Base-by-base conservation (phyloP, 768 basidiomycete species). In the Kondoa subrosea region DNA sequence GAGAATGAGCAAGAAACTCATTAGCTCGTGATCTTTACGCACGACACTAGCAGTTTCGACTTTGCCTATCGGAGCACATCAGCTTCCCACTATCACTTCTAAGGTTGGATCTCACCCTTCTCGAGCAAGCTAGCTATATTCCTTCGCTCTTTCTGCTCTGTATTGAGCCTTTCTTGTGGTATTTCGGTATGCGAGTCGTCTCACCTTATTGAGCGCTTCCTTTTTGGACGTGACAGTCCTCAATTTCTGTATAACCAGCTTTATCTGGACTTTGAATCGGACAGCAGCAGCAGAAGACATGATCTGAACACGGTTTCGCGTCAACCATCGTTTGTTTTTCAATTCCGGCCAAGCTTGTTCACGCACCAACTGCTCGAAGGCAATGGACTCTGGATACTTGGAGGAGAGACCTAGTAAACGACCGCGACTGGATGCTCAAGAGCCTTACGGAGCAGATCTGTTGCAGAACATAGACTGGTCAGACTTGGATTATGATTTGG, bases 41-140 rank as follows among this genome's bases (percentile, higher is more conserved):
- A 88, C 88, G 73, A 92, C 83, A 71, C 84, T 81, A 2, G 91
- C 89, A 0, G 87, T 90, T 79, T 93, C 91, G 27, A 85, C 71
- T 79, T 88, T 90, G 33, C 85, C n/a, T n/a, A n/a, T n/a, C n/a
- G n/a, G n/a, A n/a, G n/a, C n/a, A n/a, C n/a, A n/a, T n/a, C n/a
- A n/a, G n/a, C n/a, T n/a, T n/a, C n/a, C n/a, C n/a, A n/a, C n/a
- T n/a, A n/a, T n/a, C n/a, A n/a, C n/a, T n/a, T n/a, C n/a, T n/a
- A n/a, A n/a, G n/a, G n/a, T n/a, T n/a, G n/a, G n/a, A n/a, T n/a
- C n/a, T n/a, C n/a, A n/a, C n/a, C 84, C 75, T 81, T 82, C 77
- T 91, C 88, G 4, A 93, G 76, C 21, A 90, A 80, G 27, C 83
- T 80, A 2, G 89, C 89, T 62, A 91, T 88, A 70, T 92, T 89